Conservation (phyloP, 768 basidiomycete genomes). For the Hypholoma sublateritium region DNA sequence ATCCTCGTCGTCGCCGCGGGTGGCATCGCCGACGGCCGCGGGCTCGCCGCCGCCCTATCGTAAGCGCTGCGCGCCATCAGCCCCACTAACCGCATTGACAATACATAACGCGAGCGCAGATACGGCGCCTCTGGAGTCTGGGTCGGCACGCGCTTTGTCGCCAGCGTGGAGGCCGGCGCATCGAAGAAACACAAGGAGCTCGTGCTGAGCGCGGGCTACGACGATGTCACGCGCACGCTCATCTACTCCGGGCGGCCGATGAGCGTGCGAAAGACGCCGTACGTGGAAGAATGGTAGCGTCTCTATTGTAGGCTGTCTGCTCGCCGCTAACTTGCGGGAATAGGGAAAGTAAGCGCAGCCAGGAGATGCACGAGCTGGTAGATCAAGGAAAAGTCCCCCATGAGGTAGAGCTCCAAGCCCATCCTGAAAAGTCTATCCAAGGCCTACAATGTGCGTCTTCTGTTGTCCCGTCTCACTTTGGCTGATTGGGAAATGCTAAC, state of each 20-base stretch:
- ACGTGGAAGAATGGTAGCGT: constrained; percentile 69
- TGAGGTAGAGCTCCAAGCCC: constrained; percentile 64
- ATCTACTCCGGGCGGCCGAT: constrained; percentile 81
- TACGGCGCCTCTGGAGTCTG: constrained; percentile 86
- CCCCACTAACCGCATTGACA: not conserved
- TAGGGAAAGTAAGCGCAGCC: constrained; percentile 62
- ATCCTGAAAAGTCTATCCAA: constrained; percentile 64
- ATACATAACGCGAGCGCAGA: constrained; percentile 28
- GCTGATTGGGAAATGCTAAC: not conserved
- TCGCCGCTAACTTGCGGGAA: not conserved
- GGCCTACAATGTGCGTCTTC: constrained; percentile 56
- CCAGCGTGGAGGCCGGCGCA: constrained; percentile 78
- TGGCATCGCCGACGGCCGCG: constrained; percentile 81
- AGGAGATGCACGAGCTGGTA: constrained; percentile 59
- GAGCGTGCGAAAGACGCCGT: constrained; percentile 78
- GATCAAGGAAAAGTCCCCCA: constrained; percentile 73
- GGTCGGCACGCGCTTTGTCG: constrained; percentile 88
- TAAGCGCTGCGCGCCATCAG: constrained; percentile 26
- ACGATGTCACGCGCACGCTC: constrained; percentile 69
- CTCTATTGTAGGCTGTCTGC: not conserved
- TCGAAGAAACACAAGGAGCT: constrained; percentile 72
- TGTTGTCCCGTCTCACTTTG: not conserved
- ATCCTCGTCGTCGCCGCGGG: constrained; percentile 83
- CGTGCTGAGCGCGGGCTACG: constrained; percentile 68
- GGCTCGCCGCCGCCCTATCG: constrained; percentile 74